Evolutionary conservation across 83 land plant species (phyloP), one percentile per base, ranked within the genome.

Genomic region (Larix sibirica): DNA sequence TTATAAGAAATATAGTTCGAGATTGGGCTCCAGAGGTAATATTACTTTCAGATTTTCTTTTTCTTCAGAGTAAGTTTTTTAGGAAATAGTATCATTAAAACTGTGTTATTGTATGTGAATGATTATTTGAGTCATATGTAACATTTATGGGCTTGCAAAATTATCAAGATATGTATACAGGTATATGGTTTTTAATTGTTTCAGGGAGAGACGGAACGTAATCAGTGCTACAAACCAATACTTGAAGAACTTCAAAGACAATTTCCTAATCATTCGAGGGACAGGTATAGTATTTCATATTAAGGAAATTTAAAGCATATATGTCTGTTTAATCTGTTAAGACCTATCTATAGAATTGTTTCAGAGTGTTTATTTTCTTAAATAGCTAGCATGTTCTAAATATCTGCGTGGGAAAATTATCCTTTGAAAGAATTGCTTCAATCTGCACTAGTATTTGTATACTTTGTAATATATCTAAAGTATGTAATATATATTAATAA

Each of bases 1-100:
- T 97, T 21, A 79, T 97, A 83, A 87, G 99, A 70, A 97, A 94
- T 69, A 94, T 97, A 56, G 99, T 97, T 61, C 92, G 99, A 79
- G 99, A 97, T 87, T 97, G 99, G 99, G 92, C 97, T 54, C 83
- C 86, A 82, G 99, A 97, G 96, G 99, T 97, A 90, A 71, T 74
- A 23, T 26, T 79, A 61, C 21, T 28, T 80, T 23, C 58, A 59
- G 62, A 28, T 62, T 64, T 74, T 18, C 69, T 21, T 68, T 63
- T 81, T 9, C n/a, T 69, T 17, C 16, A 9, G 21, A 28, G 26
- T 21, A 61, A 26, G 78, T 12, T 33, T 36, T 36, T 54, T 73
- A 23, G 33, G 81, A 80, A 63, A 64, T 28, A 64, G 18, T 10
- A 36, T 17, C 50, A 4, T 67, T 63, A 2, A 31, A 24, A 10